phyloP scores from a whole-genome alignment of 257 asterid genomes.

The Jasminum sambac region DNA sequence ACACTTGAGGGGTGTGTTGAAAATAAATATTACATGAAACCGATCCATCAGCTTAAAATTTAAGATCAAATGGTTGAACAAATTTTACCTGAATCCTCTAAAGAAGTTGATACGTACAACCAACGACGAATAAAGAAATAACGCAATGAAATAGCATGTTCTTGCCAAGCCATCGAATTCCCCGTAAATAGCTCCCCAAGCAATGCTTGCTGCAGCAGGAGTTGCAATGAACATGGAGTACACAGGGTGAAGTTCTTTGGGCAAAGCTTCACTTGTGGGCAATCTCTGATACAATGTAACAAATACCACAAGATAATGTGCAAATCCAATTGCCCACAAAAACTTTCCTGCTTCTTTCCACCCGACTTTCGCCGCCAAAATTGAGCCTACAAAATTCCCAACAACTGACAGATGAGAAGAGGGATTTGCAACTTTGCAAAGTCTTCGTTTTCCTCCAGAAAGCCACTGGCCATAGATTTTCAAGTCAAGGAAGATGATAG shows the following conservation, averaged over 20 bases:
- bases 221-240: constrained; percentile 95
- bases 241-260: constrained; percentile 89
- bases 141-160: constrained; percentile 82
- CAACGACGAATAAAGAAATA: constrained; percentile 71
- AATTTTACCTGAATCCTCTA: constrained; percentile 70
- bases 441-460: constrained; percentile 81
- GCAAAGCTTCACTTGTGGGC: constrained; percentile 87
- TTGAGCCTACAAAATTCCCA: constrained; percentile 89
- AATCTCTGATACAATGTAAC: constrained; percentile 86
- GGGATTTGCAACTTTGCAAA: constrained; percentile 81
- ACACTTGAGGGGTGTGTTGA: too few species aligned
- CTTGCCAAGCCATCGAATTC: constrained; percentile 82
- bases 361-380: constrained; percentile 79
- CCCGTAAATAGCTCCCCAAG: constrained; percentile 86
- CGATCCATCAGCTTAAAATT: background rate
- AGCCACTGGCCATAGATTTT: constrained; percentile 95
- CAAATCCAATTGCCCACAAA: constrained; percentile 87
- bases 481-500: constrained; percentile 71
- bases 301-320: constrained; percentile 86
- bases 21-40: too few species aligned
- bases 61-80: background rate
- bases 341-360: constrained; percentile 88
- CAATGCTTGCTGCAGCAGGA: constrained; percentile 91
- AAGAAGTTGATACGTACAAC: constrained; percentile 89
- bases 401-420: constrained; percentile 86